These are phyloP conservation scores for Apostasia shenzhenica DNA, from an alignment of 106 monocot genomes.

Conservation along the genomic window DNA sequence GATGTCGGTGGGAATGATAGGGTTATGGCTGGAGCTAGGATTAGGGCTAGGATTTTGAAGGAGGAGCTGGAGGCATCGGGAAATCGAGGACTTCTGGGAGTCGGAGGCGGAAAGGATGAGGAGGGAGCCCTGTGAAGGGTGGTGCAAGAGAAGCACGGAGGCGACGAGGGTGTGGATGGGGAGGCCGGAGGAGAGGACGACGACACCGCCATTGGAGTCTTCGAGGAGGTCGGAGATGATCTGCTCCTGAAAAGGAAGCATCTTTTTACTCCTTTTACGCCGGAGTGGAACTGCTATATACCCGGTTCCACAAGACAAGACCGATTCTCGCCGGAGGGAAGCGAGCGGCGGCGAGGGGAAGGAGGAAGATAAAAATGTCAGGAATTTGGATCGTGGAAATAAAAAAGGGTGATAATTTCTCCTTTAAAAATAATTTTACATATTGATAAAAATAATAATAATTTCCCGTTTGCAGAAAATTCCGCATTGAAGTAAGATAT, in stretches of 20 bases:
- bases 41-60: conserved; percentile 11
- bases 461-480: too few species aligned
- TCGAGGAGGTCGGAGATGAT: conserved; percentile 71
- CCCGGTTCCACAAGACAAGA: too few species aligned
- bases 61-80: conserved; percentile 28
- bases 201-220: conserved; percentile 64
- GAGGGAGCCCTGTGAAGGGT: conserved; percentile 42
- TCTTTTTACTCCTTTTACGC: background rate
- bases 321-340: too few species aligned
- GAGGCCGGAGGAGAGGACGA: conserved; percentile 81
- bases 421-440: too few species aligned
- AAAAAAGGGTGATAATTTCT: too few species aligned
- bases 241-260: conserved; percentile 77
- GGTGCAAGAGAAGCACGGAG: conserved; percentile 63
- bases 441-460: too few species aligned
- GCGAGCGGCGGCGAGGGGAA: too few species aligned
- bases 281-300: too few species aligned
- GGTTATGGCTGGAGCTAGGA: conserved; percentile 6
- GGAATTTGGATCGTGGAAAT: too few species aligned
- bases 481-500: too few species aligned
- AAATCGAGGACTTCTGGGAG: conserved; percentile 38
- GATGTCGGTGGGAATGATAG: conserved; percentile 30
- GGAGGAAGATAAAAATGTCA: too few species aligned
- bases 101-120: conserved; percentile 76
- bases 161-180: conserved; percentile 54